Evolutionary conservation across 129 eudicot genomes (phyloP).

Genomic region (Heracleum sosnowskyi): DNA sequence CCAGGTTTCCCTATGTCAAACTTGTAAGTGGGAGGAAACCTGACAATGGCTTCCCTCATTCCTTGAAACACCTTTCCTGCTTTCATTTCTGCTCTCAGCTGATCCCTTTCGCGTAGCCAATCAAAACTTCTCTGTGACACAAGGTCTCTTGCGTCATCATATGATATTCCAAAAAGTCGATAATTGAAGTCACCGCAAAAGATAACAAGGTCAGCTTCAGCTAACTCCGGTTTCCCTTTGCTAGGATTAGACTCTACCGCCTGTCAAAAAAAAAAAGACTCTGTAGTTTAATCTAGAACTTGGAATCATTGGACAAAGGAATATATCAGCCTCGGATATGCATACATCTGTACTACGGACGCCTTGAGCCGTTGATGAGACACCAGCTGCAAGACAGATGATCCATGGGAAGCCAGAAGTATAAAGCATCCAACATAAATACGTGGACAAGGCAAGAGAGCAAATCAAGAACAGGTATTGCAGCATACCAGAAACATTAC

Average conservation of each 20-base stretch:
- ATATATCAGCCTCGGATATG: background rate
- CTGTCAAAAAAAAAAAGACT: constrained; percentile 17
- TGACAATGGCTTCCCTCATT: constrained; percentile 89
- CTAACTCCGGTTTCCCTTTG: constrained; percentile 83
- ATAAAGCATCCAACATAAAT: constrained; percentile 84
- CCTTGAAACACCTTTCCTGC: constrained; percentile 98
- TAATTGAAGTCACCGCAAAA: constrained; percentile 90
- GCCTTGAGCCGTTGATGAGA: constrained; percentile 62
- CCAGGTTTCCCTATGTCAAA: constrained; percentile 85
- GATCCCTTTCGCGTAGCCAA: constrained; percentile 95
- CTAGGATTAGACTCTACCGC: constrained; percentile 48
- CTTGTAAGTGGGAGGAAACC: constrained; percentile 97
- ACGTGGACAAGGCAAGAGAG: constrained; percentile 84
- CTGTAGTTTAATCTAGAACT: background rate
- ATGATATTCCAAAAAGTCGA: constrained; percentile 94
- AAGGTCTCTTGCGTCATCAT: constrained; percentile 95
- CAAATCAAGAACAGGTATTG: constrained; percentile 69
- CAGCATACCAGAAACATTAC: constrained; percentile 86
- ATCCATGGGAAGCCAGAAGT: constrained; percentile 81
- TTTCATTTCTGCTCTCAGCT: constrained; percentile 91
- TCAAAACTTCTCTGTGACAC: constrained; percentile 98
- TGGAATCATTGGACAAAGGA: background rate
- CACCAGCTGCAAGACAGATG: constrained; percentile 91
- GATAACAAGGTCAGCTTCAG: constrained; percentile 89
- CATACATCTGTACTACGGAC: constrained; percentile 65